These are phyloP conservation scores for Aspergillus bombycis DNA, from an alignment of 2,329 filamentous ascomycete species.

Conservation along the genomic window DNA sequence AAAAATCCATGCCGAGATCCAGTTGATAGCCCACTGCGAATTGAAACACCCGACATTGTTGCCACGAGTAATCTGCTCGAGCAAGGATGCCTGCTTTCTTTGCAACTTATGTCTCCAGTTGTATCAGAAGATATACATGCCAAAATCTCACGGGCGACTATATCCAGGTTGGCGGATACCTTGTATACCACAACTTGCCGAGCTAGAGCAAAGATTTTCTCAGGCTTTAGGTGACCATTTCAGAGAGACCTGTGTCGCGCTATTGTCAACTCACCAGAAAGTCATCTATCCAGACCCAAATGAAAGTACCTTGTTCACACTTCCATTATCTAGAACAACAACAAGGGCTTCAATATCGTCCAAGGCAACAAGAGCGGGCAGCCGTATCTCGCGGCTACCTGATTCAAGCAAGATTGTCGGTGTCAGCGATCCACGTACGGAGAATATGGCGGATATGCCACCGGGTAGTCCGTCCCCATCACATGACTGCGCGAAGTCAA, in stretches of 20 bases:
- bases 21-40: conserved; percentile 28
- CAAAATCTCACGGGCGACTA: conserved; percentile 20
- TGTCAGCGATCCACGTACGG: no score
- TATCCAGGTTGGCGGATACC: no score
- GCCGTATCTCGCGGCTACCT: no score
- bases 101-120: conserved; percentile 23
- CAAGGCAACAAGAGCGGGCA: no score
- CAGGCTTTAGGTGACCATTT: conserved; percentile 8
- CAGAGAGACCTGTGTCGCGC: conserved; percentile 9
- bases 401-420: no score
- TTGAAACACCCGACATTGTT: conserved; percentile 12
- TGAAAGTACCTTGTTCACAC: conserved; percentile 24
- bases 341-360: no score
- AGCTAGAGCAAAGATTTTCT: conserved; percentile 14
- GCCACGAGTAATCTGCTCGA: conserved; percentile 27
- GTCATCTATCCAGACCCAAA: conserved; percentile 18
- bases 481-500: no score
- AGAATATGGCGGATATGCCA: no score
- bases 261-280: conserved; percentile 12
- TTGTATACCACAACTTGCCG: no score
- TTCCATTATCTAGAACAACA: conserved; percentile 19
- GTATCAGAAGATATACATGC: conserved; percentile 21
- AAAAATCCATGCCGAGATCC: conserved; percentile 26
- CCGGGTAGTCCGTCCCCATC: no score
- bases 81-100: conserved; percentile 31